Evolutionary conservation across 176 grass and related monocot species (phyloP).

Genomic region (Carex scoparia): DNA sequence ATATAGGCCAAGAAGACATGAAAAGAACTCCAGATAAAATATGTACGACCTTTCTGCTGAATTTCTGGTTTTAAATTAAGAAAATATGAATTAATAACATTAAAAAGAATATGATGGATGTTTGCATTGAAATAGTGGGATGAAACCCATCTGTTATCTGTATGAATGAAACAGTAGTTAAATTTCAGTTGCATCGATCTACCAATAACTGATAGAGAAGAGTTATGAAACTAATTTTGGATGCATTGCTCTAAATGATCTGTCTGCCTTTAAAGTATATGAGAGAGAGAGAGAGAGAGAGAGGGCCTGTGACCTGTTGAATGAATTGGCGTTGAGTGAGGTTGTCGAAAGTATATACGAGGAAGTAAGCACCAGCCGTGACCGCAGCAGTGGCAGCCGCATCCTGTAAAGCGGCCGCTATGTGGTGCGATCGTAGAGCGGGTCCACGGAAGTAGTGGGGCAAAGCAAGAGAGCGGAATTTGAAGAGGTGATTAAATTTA

Average conservation of each 20-base stretch:
- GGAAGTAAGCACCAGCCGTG: conserved; percentile 59
- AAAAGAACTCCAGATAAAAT: conserved; percentile 79
- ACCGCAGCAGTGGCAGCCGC: conserved; percentile 35
- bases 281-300: too few relatives aligned
- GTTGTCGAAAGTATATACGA: conserved; percentile 59
- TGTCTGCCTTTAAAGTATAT: too few relatives aligned
- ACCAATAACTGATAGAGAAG: too few relatives aligned
- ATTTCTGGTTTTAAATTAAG: conserved; percentile 36
- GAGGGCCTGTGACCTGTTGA: conserved; percentile 71
- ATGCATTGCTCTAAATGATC: too few relatives aligned
- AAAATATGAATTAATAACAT: not conserved
- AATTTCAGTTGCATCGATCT: too few relatives aligned
- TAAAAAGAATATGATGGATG: too few relatives aligned
- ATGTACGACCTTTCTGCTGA: conserved; percentile 92
- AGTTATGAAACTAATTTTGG: too few relatives aligned
- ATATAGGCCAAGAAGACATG: conserved; percentile 87
- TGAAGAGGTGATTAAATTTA: not conserved
- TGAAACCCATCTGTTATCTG: too few relatives aligned
- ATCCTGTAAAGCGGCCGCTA: conserved; percentile 41
- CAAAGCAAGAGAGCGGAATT: not conserved
- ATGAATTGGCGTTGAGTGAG: conserved; percentile 55
- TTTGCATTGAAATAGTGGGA: too few relatives aligned
- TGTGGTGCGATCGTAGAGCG: not conserved
- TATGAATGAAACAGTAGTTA: too few relatives aligned
- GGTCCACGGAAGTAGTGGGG: not conserved